A percentile compares a stretch with the other conserved stretches of the same genome.
Conservation (phyloP, 768 basidiomycete species). For the Suillus brevipes region DNA sequence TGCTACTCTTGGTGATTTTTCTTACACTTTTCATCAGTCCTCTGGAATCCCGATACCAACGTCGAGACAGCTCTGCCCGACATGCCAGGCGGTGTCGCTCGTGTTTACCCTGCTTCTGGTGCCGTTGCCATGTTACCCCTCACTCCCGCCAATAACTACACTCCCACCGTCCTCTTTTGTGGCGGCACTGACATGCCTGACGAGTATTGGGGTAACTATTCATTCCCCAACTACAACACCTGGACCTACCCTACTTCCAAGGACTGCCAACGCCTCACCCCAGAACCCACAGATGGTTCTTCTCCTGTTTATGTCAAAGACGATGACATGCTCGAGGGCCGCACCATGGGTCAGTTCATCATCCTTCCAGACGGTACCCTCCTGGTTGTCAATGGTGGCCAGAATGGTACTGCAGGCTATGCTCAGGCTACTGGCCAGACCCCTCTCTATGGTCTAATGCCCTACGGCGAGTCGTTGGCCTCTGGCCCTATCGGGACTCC, state of each 20-base stretch:
- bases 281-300: conserved; percentile 75
- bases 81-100: conserved; percentile 72
- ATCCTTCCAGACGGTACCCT: conserved; percentile 75
- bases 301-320: conserved; percentile 63
- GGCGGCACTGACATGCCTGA: conserved; percentile 83
- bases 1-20: not conserved
- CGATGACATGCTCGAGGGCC: conserved; percentile 69
- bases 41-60: conserved; percentile 57
- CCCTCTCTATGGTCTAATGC: conserved; percentile 51
- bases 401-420: conserved; percentile 89
- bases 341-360: conserved; percentile 94
- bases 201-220: conserved; percentile 74
- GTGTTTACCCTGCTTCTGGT: conserved; percentile 89
- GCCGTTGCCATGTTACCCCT: conserved; percentile 89
- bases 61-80: conserved; percentile 62
- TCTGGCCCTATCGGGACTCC: conserved; percentile 77
- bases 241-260: conserved; percentile 67
- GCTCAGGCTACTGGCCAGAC: conserved; percentile 53
- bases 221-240: conserved; percentile 69
- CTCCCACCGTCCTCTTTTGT: conserved; percentile 84
- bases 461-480: conserved; percentile 71
- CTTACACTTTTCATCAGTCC: conserved; percentile 27
- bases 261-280: conserved; percentile 83
- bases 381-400: conserved; percentile 80
- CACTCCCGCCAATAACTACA: conserved; percentile 86